A percentile compares a stretch with the other conserved stretches of the same genome.
Conservation (phyloP, 805 yeast species). For the Kazachstania africana region DNA sequence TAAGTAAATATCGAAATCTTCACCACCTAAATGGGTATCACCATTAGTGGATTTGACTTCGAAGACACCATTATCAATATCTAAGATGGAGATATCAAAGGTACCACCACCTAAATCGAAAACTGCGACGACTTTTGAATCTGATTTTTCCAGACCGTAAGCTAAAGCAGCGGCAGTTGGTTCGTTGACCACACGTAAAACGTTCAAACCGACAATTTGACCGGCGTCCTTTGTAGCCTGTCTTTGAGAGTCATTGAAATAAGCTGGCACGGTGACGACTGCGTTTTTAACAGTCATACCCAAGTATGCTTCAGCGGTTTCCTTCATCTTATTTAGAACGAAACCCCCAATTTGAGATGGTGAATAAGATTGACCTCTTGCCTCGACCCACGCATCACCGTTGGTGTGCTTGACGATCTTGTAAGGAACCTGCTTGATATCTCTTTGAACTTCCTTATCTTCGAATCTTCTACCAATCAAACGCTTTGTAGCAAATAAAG, state of each 20-base stretch:
- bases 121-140: constrained; percentile 79
- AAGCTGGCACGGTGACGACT: constrained; percentile 83
- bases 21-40: constrained; percentile 81
- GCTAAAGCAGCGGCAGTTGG: constrained; percentile 92
- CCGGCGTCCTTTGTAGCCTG: constrained; percentile 94
- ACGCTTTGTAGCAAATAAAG: constrained; percentile 90
- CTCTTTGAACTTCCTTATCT: constrained; percentile 85
- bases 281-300: constrained; percentile 84
- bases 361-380: constrained; percentile 77
- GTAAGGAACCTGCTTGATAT: constrained; percentile 79
- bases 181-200: constrained; percentile 68
- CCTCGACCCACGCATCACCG: constrained; percentile 95
- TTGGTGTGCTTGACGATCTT: constrained; percentile 79
- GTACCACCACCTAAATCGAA: constrained; percentile 99
- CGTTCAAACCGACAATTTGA: constrained; percentile 87
- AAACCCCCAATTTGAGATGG: constrained; percentile 96
- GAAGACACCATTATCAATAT: constrained; percentile 94
- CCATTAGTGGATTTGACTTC: constrained; percentile 97
- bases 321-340: constrained; percentile 92
- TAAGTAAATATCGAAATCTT: constrained; percentile 74
- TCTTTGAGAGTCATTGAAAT: constrained; percentile 73
- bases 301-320: constrained; percentile 87
- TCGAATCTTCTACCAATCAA: constrained; percentile 87
- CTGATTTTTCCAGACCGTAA: constrained; percentile 78
- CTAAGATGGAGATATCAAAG: constrained; percentile 90